These are phyloP conservation scores for Dioscorea cayenensis DNA, from an alignment of 116 monocot genomes.

Conservation along the genomic window DNA sequence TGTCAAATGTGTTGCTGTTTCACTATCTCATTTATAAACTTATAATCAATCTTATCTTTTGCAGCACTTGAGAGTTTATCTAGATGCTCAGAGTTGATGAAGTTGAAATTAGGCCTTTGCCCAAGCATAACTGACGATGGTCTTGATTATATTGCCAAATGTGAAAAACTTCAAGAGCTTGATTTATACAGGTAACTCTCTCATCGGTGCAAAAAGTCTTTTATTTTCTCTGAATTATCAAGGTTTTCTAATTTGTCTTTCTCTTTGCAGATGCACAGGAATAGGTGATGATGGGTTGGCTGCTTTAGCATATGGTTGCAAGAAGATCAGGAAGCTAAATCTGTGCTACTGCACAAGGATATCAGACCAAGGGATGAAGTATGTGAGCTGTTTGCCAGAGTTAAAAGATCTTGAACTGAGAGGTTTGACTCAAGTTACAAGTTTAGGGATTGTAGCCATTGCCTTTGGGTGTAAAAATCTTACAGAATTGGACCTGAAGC, in stretches of 20 bases:
- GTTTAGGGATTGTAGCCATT: constrained; percentile 43
- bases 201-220: background rate
- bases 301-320: constrained; percentile 52
- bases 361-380: constrained; percentile 53
- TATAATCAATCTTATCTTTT: constrained; percentile 3
- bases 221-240: too few species aligned
- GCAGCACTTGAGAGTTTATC: constrained; percentile 66
- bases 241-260: background rate
- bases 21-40: background rate
- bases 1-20: background rate
- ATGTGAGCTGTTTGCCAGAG: constrained; percentile 45
- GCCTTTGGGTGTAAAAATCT: constrained; percentile 62
- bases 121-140: constrained; percentile 49
- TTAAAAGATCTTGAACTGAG: constrained; percentile 69
- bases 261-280: constrained; percentile 40
- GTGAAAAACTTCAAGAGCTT: constrained; percentile 59
- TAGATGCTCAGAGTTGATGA: constrained; percentile 42
- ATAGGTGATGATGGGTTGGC: constrained; percentile 62
- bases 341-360: constrained; percentile 77
- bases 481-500: constrained; percentile 59
- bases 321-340: constrained; percentile 66
- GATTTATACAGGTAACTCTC: constrained; percentile 74
- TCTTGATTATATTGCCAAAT: constrained; percentile 49
- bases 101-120: constrained; percentile 77
- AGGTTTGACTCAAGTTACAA: constrained; percentile 40